These are phyloP conservation scores for Lactarius psammicola DNA, from an alignment of 768 basidiomycete species.

Conservation along the genomic window DNA sequence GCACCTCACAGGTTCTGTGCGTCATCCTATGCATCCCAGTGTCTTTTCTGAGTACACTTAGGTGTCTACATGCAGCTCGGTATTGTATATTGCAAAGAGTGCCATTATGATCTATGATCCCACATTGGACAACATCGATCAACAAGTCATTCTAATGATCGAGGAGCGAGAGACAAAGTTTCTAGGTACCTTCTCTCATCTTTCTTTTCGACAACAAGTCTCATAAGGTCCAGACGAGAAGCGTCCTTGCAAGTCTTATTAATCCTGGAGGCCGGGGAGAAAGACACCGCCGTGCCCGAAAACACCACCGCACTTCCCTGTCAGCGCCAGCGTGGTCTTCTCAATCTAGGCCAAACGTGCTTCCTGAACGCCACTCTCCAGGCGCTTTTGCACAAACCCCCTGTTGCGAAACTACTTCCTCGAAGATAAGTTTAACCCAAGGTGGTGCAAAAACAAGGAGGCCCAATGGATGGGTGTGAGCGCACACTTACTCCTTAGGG, in stretches of 20 bases:
- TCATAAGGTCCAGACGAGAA: slow-evolving; percentile 32
- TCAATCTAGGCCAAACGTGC: slow-evolving; percentile 91
- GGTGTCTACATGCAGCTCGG: slow-evolving; percentile 75
- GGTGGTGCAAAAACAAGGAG: slow-evolving; percentile 63
- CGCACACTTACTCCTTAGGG: too few species aligned
- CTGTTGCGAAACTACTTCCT: slow-evolving; percentile 86
- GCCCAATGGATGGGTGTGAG: too few species aligned
- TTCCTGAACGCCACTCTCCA: slow-evolving; percentile 93
- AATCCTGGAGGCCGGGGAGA: slow-evolving; percentile 46
- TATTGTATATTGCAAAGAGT: slow-evolving; percentile 67
- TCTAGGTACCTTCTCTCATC: slow-evolving; percentile 44
- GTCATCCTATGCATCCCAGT: slow-evolving; percentile 33
- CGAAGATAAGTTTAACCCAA: slow-evolving; percentile 81
- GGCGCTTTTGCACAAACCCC: slow-evolving; percentile 84
- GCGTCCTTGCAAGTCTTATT: slow-evolving; percentile 46
- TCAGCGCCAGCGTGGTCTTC: slow-evolving; percentile 79
- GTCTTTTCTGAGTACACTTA: slow-evolving; percentile 34
- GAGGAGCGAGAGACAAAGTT: slow-evolving; percentile 65
- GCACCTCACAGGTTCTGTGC: slow-evolving; percentile 70
- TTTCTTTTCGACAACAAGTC: slow-evolving; percentile 30
- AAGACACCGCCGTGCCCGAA: slow-evolving; percentile 47
- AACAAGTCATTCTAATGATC: slow-evolving; percentile 45
- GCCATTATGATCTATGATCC: slow-evolving; percentile 73
- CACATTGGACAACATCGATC: slow-evolving; percentile 47
- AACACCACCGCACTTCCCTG: slow-evolving; percentile 58